These are phyloP conservation scores for Hibiscus syriacus DNA, from an alignment of 345 rosid species.

Conservation along the genomic window DNA sequence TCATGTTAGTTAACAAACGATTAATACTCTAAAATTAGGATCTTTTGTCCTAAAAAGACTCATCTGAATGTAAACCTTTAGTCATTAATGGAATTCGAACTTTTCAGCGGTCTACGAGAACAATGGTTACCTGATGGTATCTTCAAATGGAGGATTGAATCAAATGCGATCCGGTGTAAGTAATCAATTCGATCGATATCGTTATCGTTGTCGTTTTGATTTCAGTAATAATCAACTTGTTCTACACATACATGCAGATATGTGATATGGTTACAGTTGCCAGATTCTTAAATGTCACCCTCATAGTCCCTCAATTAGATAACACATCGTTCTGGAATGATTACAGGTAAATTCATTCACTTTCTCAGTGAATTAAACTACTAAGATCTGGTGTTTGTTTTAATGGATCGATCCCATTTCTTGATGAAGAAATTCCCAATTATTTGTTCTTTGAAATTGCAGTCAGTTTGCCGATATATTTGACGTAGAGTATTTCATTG, in stretches of 20 bases:
- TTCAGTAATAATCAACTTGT: background rate
- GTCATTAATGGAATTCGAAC: too few relatives aligned
- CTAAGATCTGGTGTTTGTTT: background rate
- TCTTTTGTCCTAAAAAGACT: too few relatives aligned
- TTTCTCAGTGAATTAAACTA: background rate
- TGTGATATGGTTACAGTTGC: constrained; percentile 32
- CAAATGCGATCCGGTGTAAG: constrained; percentile 36
- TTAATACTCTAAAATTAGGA: too few relatives aligned
- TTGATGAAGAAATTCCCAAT: background rate
- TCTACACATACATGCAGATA: constrained; percentile 12
- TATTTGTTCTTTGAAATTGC: background rate
- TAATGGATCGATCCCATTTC: background rate
- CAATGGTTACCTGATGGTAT: constrained; percentile 27
- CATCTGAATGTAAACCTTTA: too few relatives aligned
- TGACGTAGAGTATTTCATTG: constrained; percentile 44
- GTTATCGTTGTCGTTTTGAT: background rate
- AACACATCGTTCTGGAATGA: constrained; percentile 32
- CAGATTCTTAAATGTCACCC: constrained; percentile 23
- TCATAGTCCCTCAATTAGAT: constrained; percentile 30
- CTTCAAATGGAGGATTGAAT: constrained; percentile 34
- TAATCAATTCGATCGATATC: background rate
- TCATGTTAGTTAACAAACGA: too few relatives aligned
- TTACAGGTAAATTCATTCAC: constrained; percentile 9
- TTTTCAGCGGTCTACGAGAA: constrained; percentile 22
- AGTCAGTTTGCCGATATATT: constrained; percentile 44